phyloP scores from a whole-genome alignment of 768 basidiomycete species.

The Phylloporus rhodoxanthus region DNA sequence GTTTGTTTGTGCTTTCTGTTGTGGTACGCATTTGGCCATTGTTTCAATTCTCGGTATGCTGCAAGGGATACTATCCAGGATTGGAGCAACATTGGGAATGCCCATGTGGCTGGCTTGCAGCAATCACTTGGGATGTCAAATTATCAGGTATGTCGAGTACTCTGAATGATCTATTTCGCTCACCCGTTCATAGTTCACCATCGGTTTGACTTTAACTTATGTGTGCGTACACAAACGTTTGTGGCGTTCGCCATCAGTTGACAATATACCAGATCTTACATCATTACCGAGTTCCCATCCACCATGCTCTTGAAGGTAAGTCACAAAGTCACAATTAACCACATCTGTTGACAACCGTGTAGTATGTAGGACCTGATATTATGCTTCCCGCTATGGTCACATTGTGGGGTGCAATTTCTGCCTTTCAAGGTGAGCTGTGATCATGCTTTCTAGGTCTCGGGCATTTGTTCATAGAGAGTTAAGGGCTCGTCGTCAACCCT shows the following conservation, averaged over 20 bases:
- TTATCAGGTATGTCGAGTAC: slow-evolving; percentile 17
- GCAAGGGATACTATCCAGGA: slow-evolving; percentile 23
- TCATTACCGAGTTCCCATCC: slow-evolving; percentile 52
- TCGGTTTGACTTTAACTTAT: slow-evolving; percentile 26
- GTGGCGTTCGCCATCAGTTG: not conserved
- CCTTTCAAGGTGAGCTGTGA: slow-evolving; percentile 45
- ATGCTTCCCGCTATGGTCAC: slow-evolving; percentile 56
- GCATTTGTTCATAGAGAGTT: not conserved
- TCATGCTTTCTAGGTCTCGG: not conserved
- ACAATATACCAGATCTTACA: slow-evolving; percentile 36
- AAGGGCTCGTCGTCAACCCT: slow-evolving; percentile 44
- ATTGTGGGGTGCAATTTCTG: slow-evolving; percentile 58
- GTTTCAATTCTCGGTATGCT: slow-evolving; percentile 13
- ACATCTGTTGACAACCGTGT: not conserved
- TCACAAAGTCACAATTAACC: not conserved
- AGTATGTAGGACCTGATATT: slow-evolving; percentile 46
- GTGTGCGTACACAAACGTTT: slow-evolving; percentile 12
- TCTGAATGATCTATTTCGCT: not conserved
- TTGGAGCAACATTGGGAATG: slow-evolving; percentile 48
- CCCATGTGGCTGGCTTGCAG: slow-evolving; percentile 57
- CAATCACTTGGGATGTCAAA: slow-evolving; percentile 36
- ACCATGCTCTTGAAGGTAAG: slow-evolving; percentile 50
- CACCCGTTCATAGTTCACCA: slow-evolving; percentile 26
- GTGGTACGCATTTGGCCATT: not conserved
- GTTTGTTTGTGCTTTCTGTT: slow-evolving; percentile 47